A percentile compares a stretch with the other conserved stretches of the same genome.
Conservation (phyloP, 2,329 filamentous ascomycete genomes). For the Rhinocladiella mackenziei region DNA sequence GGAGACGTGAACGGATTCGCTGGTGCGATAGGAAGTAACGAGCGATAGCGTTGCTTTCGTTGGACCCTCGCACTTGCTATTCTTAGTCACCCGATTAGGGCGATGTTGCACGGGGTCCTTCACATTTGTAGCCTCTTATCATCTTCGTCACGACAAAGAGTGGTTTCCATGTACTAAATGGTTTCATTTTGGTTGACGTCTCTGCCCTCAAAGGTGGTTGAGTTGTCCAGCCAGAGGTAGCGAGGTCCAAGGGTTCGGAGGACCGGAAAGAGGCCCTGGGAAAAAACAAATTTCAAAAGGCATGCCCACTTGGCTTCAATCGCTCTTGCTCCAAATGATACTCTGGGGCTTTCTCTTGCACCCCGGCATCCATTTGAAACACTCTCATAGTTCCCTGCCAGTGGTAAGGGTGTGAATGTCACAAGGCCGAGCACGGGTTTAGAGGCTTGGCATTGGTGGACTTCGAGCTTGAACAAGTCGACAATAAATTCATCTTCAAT, state of each 20-base stretch:
- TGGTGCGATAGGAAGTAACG: constrained; percentile 38
- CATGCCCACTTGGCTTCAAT: too few species aligned
- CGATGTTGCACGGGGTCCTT: constrained; percentile 12
- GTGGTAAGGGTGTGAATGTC: too few species aligned
- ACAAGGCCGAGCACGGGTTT: not conserved
- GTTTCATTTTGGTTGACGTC: constrained; percentile 50
- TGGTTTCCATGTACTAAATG: constrained; percentile 53
- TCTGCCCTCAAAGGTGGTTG: constrained; percentile 33
- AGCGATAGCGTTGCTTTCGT: constrained; percentile 41
- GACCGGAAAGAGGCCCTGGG: too few species aligned
- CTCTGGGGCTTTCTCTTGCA: too few species aligned
- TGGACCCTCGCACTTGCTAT: constrained; percentile 28
- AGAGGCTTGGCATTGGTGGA: not conserved
- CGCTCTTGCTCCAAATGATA: too few species aligned
- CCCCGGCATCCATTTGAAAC: too few species aligned
- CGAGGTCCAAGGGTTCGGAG: too few species aligned
- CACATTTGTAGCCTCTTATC: constrained; percentile 20
- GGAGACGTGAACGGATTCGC: constrained; percentile 49
- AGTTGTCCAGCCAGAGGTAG: too few species aligned
- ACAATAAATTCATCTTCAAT: constrained; percentile 3
- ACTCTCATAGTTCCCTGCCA: too few species aligned
- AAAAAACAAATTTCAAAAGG: too few species aligned
- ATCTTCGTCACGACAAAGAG: constrained; percentile 30
- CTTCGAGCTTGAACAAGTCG: too few species aligned
- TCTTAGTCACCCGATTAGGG: constrained; percentile 17